Base-by-base conservation (phyloP, 768 basidiomycete genomes). In the Mycena alexandri region DNA sequence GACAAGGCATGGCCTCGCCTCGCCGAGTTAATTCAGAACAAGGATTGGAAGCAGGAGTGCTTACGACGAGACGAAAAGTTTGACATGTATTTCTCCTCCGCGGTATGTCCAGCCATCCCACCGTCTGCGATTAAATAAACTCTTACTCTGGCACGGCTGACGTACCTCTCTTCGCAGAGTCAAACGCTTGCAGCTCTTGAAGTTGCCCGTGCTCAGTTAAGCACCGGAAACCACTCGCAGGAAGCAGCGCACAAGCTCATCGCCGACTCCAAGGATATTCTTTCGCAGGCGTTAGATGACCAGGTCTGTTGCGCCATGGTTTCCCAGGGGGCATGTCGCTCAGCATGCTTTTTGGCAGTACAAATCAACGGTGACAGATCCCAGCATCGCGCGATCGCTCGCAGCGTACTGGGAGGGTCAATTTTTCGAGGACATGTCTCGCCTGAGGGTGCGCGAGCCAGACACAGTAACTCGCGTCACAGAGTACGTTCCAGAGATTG, bases 401-500 rank as follows among this genome's bases (percentile, higher is more conserved):
- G 90, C 97, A 1, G 86, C 92, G 10, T 89, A 90, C 76, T 98
- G 96, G 96, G 98, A 99, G 79, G 82, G 81, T 36, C 86, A 89
- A 61, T 99, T 96, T 82, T 95, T 97, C 82, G 82, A 89, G 34
- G 96, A 98, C 74, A 99, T 99, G 98, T 80, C 83, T 17, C 88
- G 91, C n/a, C 86, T 99, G 19, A 87, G 87, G 68, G 93, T 99
- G 44, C 89, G 91, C 64, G 89, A 91, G 22, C 96, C 98, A 19
- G 95, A 97, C 76, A 94, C 89, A 5, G 79, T 98, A 60, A 99
- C 98, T 1, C 90, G 97, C 46, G 98, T 99, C 7, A 96, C 96
- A 1, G 98, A 99, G 79, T 99, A 95, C 78, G 91, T 99, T 10
- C 94, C 96, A 5, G 96, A 99, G 80, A 94, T 98, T 70, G 94